Evolutionary conservation across 805 yeast genomes (phyloP), one percentile per base, ranked within the genome.

Genomic region (Yarrowia alimentaria): DNA sequence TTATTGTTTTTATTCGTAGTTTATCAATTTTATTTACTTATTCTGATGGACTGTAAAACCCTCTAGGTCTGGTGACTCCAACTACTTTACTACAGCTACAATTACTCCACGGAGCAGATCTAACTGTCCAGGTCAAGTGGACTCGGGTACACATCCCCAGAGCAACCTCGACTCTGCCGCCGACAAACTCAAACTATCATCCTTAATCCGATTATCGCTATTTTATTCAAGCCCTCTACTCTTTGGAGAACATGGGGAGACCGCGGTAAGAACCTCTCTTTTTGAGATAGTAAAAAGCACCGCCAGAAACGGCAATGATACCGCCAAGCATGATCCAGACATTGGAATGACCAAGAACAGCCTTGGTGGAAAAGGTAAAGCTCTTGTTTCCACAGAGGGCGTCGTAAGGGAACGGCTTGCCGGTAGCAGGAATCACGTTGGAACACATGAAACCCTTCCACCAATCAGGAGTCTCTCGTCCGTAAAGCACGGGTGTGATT

Each of bases 381-480:
- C 50, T 43, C 28, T 30, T 31, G 35, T 16, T 30, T 28, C 50
- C 50, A n/a, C 50, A 43, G 12, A 43, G 37, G 11, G 37, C 20
- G 18, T 43, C 50, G 22, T 43, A 43, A 11, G 50, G 37, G 37
- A 30, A 43, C 13, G 50, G 50, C 37, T 43, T 43, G 16, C 50
- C 50, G n/a, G 50, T 43, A 5, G 50, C 50, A 11, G 50, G 50
- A 11, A 43, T 43, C 11, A 31, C 50, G 18, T 43, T 43, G 22
- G 50, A 43, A 22, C 50, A 43, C 50, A 43, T 43, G 50, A 43
- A 43, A 3, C 50, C 50, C 50, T 43, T 43, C 50, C 50, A 43
- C 50, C 50, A 43, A 18, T 43, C 37, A 6, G 35, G n/a, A 7
- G 50, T 30, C 22, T 43, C 18, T 9, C 22, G 11, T 6, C 17